Base-by-base conservation (phyloP, 1,284 basidiomycete genomes). In the Cystobasidiaceae sp. region DNA sequence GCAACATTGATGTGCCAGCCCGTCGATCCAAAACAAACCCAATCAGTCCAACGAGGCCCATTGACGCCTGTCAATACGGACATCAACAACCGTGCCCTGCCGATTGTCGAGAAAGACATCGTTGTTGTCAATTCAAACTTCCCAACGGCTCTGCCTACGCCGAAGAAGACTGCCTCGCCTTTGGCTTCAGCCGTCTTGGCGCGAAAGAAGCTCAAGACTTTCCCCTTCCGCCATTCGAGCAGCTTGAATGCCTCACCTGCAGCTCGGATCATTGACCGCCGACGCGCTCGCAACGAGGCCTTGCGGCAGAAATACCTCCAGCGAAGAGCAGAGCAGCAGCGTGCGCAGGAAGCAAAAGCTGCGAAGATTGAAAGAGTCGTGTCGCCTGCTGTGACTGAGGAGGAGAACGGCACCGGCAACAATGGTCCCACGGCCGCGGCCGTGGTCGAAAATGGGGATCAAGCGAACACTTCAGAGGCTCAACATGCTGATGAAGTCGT, bases 211-310 rank as follows among this genome's bases (percentile, higher is more conserved):
- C 32, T 33, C 49, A 51, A 39, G 32, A 43, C 43, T 11, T 64
- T 64, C 45, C 61, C 61, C 15, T 49, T 64, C 15, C 61, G 61
- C 9, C 19, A 56, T 30, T 28, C 23, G n/a, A 41, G 56, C 9
- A 11, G 7, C 19, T 21, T 15, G 8, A 34, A 27, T 11, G 33
- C 50, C 15, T 13, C 9, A 19, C 9, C 46, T 4, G 9, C 21
- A 21, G n/a, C 43, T 4, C 61, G 61, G 6, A 64, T 64, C 43
- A 64, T 64, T 15, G 61, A 64, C 33, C 27, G 61, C 2, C 13
- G 61, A 33, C 51, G 61, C 27, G 61, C 52, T 2, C 34, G 51
- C 6, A 64, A 64, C 32, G 61, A 64, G 45, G 61, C 41, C 8
- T 13, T 64, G 32, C 50, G 61, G 21, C 51, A 51, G 28, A 50